These are phyloP conservation scores for Cardamine occulta DNA, from an alignment of 345 rosid species.

Conservation along the genomic window DNA sequence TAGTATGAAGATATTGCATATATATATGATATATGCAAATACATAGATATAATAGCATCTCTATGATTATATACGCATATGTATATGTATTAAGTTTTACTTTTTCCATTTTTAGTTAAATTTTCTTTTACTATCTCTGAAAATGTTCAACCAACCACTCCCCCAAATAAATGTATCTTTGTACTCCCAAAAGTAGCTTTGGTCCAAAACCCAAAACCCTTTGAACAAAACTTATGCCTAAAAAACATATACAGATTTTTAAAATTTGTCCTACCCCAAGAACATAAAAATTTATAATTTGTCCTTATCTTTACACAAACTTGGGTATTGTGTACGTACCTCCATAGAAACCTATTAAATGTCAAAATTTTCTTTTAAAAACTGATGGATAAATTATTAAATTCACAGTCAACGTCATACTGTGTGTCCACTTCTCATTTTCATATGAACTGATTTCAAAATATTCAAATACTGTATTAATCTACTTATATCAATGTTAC, in stretches of 20 bases:
- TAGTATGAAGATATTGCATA: not conserved
- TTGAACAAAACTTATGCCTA: conserved; percentile 36
- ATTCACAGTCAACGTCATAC: conserved; percentile 46
- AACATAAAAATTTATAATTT: conserved; percentile 30
- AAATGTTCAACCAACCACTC: conserved; percentile 30
- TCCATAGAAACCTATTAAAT: conserved; percentile 25
- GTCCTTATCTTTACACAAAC: conserved; percentile 40
- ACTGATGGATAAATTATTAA: conserved; percentile 13
- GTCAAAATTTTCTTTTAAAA: conserved; percentile 20
- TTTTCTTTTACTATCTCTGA: conserved; percentile 18
- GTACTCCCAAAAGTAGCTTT: conserved; percentile 41
- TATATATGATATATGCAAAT: not conserved
- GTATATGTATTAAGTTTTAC: not conserved
- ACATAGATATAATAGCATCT: not conserved
- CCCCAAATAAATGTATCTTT: conserved; percentile 37
- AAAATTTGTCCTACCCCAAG: conserved; percentile 41
- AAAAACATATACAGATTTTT: conserved; percentile 33
- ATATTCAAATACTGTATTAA: not conserved
- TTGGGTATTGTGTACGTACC: conserved; percentile 36
- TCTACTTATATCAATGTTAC: conserved; percentile 18
- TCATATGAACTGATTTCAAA: conserved; percentile 29
- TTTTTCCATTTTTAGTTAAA: conserved; percentile 9
- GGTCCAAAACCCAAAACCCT: conserved; percentile 47
- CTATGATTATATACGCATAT: not conserved
- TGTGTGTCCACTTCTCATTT: conserved; percentile 37